Conservation (phyloP, 495 filamentous ascomycete species). For the Aspergillus steynii region DNA sequence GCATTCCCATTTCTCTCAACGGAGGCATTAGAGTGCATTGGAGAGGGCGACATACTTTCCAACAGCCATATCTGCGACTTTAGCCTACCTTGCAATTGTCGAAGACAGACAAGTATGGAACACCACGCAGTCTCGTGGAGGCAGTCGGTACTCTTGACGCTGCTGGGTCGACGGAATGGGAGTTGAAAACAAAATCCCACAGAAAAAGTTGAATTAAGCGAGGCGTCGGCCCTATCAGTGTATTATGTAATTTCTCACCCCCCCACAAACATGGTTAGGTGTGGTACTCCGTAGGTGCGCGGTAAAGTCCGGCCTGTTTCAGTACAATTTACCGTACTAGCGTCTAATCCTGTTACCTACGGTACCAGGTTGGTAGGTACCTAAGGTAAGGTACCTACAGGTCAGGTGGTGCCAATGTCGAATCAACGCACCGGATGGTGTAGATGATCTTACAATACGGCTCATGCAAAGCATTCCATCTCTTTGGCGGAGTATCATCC, state of each 20-base stretch:
- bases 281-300: not conserved
- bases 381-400: no score
- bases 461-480: no score
- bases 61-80: slow-evolving; percentile 82
- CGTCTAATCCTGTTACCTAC: no score
- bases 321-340: not conserved
- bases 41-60: slow-evolving; percentile 67
- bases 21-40: slow-evolving; percentile 2
- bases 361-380: no score
- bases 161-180: slow-evolving; percentile 37
- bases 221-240: slow-evolving; percentile 38
- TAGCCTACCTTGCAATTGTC: slow-evolving; percentile 41
- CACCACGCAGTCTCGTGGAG: slow-evolving; percentile 42
- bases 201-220: slow-evolving; percentile 52
- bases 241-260: slow-evolving; percentile 34
- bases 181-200: slow-evolving; percentile 48
- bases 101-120: slow-evolving; percentile 47
- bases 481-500: no score
- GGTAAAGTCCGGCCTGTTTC: no score
- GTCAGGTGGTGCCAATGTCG: no score
- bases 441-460: no score
- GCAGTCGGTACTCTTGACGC: slow-evolving; percentile 38
- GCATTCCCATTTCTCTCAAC: slow-evolving; percentile 2
- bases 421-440: no score
- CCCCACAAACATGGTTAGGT: slow-evolving; percentile 13